These are phyloP conservation scores for Saturnispora quitensis DNA, from an alignment of 805 yeast species.

Conservation along the genomic window DNA sequence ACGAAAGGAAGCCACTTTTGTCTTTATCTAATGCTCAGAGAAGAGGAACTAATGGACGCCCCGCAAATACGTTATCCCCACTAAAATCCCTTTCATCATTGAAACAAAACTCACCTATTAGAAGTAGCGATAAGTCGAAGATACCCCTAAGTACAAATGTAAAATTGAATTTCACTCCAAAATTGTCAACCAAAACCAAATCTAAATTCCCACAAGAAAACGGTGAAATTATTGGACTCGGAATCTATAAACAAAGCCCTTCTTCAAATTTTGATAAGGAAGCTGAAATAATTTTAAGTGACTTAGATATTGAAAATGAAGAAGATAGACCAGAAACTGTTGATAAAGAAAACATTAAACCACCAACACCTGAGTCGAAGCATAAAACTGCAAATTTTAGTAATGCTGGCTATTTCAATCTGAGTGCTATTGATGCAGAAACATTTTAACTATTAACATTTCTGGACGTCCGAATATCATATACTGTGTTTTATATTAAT, in stretches of 20 bases:
- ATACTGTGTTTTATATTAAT: background rate
- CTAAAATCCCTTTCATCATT: background rate
- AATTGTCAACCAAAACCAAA: background rate
- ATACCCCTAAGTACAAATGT: background rate
- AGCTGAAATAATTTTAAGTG: background rate
- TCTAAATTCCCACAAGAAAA: background rate
- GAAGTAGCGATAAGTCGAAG: background rate
- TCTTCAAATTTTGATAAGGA: background rate
- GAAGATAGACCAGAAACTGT: background rate
- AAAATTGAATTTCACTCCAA: background rate
- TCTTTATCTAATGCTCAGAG: background rate
- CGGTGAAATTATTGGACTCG: background rate
- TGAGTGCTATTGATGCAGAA: constrained; percentile 7
- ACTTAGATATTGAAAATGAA: constrained; percentile 12
- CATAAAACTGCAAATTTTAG: background rate
- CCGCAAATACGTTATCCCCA: background rate
- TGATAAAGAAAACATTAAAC: constrained; percentile 7
- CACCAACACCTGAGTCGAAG: background rate
- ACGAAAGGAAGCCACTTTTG: background rate
- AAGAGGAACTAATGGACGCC: background rate
- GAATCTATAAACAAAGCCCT: background rate
- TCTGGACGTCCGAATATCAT: background rate
- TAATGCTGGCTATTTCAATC: constrained; percentile 1
- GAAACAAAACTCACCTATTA: background rate
- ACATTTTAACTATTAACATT: background rate